Conservation (phyloP, 228 moss, liverwort and hornwort species). For the Sphagnum magellanicum region DNA sequence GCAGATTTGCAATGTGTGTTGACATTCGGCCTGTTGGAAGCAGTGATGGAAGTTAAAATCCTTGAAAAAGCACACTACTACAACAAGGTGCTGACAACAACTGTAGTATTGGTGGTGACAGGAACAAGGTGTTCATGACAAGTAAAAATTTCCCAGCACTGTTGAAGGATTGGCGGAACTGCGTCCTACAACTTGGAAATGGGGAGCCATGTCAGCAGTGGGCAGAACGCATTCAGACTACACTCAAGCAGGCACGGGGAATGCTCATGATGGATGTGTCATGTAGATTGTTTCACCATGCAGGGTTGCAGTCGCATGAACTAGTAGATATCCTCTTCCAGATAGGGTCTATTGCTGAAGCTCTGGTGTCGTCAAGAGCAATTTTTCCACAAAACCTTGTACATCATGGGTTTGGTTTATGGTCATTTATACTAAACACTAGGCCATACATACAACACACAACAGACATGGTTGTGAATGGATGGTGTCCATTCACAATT, state of each 20-base stretch:
- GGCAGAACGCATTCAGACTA: neutral
- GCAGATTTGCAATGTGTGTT: neutral
- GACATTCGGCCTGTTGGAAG: neutral
- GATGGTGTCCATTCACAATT: neutral
- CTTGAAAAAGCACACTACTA: neutral
- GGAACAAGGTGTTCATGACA: constrained; percentile 1
- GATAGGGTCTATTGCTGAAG: neutral
- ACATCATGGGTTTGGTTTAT: neutral
- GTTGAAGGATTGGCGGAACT: neutral
- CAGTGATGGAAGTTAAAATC: neutral
- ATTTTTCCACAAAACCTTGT: neutral
- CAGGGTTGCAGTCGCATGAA: neutral
- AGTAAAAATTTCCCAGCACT: constrained; percentile 1
- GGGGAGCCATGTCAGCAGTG: neutral
- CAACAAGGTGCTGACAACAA: neutral
- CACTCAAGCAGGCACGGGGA: neutral
- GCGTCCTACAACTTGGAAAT: neutral
- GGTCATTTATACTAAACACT: neutral
- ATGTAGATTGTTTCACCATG: neutral
- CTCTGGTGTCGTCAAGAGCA: neutral
- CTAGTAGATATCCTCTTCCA: neutral
- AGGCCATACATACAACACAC: neutral
- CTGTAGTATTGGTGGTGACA: neutral
- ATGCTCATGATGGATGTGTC: neutral
- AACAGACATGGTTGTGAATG: neutral